Percentiles rank a stretch among this genome's conserved stretches.
These are phyloP conservation scores for Mycena crocata DNA, from an alignment of 768 basidiomycete genomes.

Conservation along the genomic window DNA sequence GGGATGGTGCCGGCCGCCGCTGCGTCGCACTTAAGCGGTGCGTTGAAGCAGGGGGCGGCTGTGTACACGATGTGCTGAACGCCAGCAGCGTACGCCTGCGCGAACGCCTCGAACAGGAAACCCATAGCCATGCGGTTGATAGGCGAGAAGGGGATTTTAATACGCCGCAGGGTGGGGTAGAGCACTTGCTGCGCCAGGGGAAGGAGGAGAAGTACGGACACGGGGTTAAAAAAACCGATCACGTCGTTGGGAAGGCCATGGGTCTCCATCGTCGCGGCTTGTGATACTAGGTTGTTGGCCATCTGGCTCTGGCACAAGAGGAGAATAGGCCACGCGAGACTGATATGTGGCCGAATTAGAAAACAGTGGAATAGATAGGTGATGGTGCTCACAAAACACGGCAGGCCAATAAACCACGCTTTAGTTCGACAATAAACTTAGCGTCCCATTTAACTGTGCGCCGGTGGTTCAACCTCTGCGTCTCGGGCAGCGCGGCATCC, in stretches of 20 bases:
- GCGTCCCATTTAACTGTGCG: slow-evolving; percentile 21
- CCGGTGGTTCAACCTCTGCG: slow-evolving; percentile 4
- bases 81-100: slow-evolving; percentile 18
- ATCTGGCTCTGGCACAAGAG: slow-evolving; percentile 28
- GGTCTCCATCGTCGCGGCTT: slow-evolving; percentile 25
- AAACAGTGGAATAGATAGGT: background rate
- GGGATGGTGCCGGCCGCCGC: background rate
- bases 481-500: slow-evolving; percentile 19
- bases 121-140: slow-evolving; percentile 29
- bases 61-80: slow-evolving; percentile 17
- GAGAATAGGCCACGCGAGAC: slow-evolving; percentile 23
- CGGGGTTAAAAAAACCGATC: slow-evolving; percentile 13
- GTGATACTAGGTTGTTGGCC: slow-evolving; percentile 18
- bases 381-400: slow-evolving; percentile 20
- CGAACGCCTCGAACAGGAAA: slow-evolving; percentile 20
- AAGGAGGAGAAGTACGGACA: slow-evolving; percentile 20
- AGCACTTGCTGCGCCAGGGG: slow-evolving; percentile 15
- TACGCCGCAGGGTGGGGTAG: slow-evolving; percentile 21
- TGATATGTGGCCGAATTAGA: background rate
- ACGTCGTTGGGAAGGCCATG: slow-evolving; percentile 29
- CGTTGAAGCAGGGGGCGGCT: slow-evolving; percentile 4
- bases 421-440: slow-evolving; percentile 19
- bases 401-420: slow-evolving; percentile 26
- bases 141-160: slow-evolving; percentile 24
- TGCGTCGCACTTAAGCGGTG: slow-evolving; percentile 12